Base-by-base conservation (phyloP, 2,329 filamentous ascomycete species). In the Microsporum canis region DNA sequence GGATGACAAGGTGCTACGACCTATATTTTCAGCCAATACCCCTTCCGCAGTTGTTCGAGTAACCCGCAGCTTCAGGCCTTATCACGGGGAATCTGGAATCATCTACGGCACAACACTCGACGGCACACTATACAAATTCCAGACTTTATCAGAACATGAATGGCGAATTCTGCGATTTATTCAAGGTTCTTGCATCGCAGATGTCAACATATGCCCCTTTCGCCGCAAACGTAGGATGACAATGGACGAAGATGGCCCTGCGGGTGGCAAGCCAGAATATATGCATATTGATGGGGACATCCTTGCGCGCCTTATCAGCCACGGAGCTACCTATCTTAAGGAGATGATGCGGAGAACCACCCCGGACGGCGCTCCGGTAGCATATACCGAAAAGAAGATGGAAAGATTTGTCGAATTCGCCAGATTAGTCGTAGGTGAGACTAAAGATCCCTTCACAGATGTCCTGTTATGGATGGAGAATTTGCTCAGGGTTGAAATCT, bases 91-190 rank as follows among this genome's bases (percentile, higher is more conserved):
- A 3, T 23, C 62, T 74, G 47, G 56, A 2, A 63, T 61, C 75
- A 84, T 61, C 70, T 91, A 76, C 38, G 89, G 88, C 0, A 77
- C 86, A 5, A 82, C 82, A 5, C 79, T 90, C 38, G 84, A 89
- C 67, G 89, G 89, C 1, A 84, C 85, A 0, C 68, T 91, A 29
- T 83, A 83, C 64, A 82, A 87, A 61, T 87, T 96, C 66, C 82
- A 82, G 0, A 74, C 91, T 12, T 74, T 97, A 0, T 76, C 79
- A 7, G 68, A 80, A 17, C 73, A 81, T 1, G 80, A 86, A 5
- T 88, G 87, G 83, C 79, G 80, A 5, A 77, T 95, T 3, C 78
- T 97, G 3, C 80, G 81, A 61, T 84, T 92, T 64, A 70, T 96
- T 1, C 86, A 95, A 68, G 86, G 87, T 62, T 71, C 95, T 56